Conservation (phyloP, 306 rosid genomes). For the Crotalaria pallida region DNA sequence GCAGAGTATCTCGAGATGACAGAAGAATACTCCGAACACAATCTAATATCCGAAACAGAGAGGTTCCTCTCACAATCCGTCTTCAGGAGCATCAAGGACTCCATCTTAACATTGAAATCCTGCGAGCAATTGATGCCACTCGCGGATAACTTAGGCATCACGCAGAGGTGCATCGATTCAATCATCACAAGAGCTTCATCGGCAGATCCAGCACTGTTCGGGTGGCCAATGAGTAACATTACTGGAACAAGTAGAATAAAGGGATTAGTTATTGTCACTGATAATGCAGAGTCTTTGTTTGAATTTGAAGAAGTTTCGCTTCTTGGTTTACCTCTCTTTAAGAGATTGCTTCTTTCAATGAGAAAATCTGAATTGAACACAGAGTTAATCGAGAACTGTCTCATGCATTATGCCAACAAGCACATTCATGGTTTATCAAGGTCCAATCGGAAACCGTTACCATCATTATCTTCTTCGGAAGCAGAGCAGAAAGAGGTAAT, state of each 20-base stretch:
- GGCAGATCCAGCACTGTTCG: slow-evolving; percentile 66
- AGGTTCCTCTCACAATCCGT: slow-evolving; percentile 58
- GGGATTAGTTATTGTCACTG: background rate
- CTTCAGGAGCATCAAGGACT: slow-evolving; percentile 65
- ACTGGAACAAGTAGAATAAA: slow-evolving; percentile 32
- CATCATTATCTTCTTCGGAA: slow-evolving; percentile 54
- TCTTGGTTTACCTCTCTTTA: slow-evolving; percentile 65
- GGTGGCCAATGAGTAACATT: slow-evolving; percentile 72
- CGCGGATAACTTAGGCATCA: slow-evolving; percentile 56
- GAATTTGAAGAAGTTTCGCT: slow-evolving; percentile 58
- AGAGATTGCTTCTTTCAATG: slow-evolving; percentile 57
- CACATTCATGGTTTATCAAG: slow-evolving; percentile 80
- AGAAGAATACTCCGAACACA: slow-evolving; percentile 77
- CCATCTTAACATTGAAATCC: slow-evolving; percentile 64
- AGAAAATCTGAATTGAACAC: slow-evolving; percentile 41
- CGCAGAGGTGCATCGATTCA: slow-evolving; percentile 65
- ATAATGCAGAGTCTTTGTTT: slow-evolving; percentile 48
- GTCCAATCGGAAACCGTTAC: slow-evolving; percentile 51
- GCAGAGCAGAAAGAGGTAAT: slow-evolving; percentile 71
- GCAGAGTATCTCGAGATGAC: slow-evolving; percentile 94
- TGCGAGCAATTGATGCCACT: slow-evolving; percentile 64
- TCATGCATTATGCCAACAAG: slow-evolving; percentile 76
- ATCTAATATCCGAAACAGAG: slow-evolving; percentile 80
- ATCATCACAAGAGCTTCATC: slow-evolving; percentile 55
- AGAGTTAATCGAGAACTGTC: slow-evolving; percentile 69